Evolutionary conservation across 176 grass and related monocot genomes (phyloP).

Genomic region (Leersia perrieri): DNA sequence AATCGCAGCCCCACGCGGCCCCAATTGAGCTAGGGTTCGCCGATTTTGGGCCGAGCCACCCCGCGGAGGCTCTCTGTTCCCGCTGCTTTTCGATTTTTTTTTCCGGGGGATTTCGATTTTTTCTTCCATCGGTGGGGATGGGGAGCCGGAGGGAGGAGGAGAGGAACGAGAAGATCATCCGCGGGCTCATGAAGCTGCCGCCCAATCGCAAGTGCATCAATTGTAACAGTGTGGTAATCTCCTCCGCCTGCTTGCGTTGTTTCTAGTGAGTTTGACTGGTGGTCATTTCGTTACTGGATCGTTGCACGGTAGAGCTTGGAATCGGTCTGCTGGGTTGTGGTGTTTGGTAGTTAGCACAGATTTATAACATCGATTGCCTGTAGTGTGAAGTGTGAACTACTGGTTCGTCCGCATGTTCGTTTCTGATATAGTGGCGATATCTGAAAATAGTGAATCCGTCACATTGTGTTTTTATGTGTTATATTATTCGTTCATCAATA

Average conservation of each 20-base stretch:
- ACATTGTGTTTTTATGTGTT: background rate
- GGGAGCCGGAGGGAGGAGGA: slow-evolving; percentile 87
- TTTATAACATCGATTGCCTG: background rate
- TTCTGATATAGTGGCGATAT: background rate
- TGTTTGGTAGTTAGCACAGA: slow-evolving; percentile 11
- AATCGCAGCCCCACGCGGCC: background rate
- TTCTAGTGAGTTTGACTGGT: slow-evolving; percentile 29
- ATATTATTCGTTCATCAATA: background rate
- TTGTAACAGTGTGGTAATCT: slow-evolving; percentile 80
- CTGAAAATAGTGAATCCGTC: background rate
- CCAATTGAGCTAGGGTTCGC: slow-evolving; percentile 44
- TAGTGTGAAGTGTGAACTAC: background rate
- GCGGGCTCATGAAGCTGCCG: slow-evolving; percentile 97
- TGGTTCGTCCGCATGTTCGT: background rate
- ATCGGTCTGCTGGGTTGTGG: background rate
- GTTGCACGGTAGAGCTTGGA: background rate
- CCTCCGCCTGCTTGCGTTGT: background rate
- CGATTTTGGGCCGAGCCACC: background rate
- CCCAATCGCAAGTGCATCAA: slow-evolving; percentile 97
- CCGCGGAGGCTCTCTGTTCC: background rate
- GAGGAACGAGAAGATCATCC: slow-evolving; percentile 97
- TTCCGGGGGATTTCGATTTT: slow-evolving; percentile 2
- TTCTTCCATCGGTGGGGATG: slow-evolving; percentile 48
- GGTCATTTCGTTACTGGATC: slow-evolving; percentile 3
- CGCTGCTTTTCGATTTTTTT: background rate